Base-by-base conservation (phyloP, 768 basidiomycete genomes). In the Russula vinacea region DNA sequence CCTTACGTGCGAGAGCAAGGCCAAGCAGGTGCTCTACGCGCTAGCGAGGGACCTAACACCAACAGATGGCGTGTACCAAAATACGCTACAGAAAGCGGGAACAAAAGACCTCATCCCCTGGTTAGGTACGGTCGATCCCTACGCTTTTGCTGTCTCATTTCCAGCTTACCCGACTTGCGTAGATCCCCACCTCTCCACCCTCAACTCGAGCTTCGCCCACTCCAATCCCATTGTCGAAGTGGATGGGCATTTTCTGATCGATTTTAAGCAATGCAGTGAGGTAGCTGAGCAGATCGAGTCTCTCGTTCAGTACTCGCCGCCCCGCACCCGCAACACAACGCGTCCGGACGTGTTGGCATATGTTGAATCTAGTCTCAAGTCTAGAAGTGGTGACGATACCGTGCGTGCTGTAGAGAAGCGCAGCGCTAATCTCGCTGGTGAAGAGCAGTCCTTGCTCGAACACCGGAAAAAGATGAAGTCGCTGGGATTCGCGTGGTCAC, bases 1-100 rank as follows among this genome's bases (percentile, higher is more conserved):
- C 22, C 54, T 60, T 35, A 65, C 64, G 9, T 65, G 59, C 55
- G 59, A 65, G 33, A 61, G 40, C 54, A 56, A 33, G 59, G 44
- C 49, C 9, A 50, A 29, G 5, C 39, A 17, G 26, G 16, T 32
- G 44, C 22, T 65, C 29, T 49, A 32, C 1, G 5, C 13, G 9
- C 44, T 65, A 10, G 24, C 33, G 33, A 29, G 14, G 52, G 55
- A 60, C 0, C 17, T 65, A 2, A 7, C 17, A 16, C 13, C 37
- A 3, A 40, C 22, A 37, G 19, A 45, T n/a, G 50, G 26, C 19
- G 14, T 39, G 10, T 65, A 65, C 33, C 39, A 49, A 39, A 22
- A 22, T 13, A 22, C 33, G 13, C 16, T 61, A 22, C 19, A 11
- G 11, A 17, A 39, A 5, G 22, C 26, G 19, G 49, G 1, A 6